A percentile compares a stretch with the other conserved stretches of the same genome.
Conservation (phyloP, 495 filamentous ascomycete species). For the Platismatia glauca region DNA sequence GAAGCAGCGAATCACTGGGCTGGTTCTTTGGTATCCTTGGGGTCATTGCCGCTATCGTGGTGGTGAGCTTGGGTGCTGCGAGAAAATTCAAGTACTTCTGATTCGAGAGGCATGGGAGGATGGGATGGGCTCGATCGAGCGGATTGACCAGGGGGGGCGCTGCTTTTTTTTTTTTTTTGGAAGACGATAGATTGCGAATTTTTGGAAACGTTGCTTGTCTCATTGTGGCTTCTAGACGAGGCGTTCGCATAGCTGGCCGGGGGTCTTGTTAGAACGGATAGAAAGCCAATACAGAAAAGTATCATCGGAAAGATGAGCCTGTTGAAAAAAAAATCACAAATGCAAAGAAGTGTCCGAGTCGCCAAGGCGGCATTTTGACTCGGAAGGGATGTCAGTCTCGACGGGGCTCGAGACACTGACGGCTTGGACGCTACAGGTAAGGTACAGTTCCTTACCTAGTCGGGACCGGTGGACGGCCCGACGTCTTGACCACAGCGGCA, state of each 20-base stretch:
- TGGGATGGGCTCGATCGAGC: not conserved
- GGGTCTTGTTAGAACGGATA: not conserved
- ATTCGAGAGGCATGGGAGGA: not conserved
- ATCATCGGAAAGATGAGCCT: too few relatives aligned
- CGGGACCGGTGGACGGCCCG: too few relatives aligned
- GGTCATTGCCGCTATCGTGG: constrained; percentile 50
- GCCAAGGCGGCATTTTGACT: too few relatives aligned
- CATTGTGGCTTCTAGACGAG: not conserved
- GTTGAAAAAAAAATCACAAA: too few relatives aligned
- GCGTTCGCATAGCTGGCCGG: not conserved
- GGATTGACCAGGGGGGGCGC: not conserved
- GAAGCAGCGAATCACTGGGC: constrained; percentile 40
- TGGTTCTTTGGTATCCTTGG: constrained; percentile 82
- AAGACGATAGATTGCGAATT: not conserved
- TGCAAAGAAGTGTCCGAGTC: too few relatives aligned
- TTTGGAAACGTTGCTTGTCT: not conserved
- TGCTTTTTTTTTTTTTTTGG: not conserved
- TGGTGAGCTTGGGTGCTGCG: constrained; percentile 42
- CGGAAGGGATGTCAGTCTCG: too few relatives aligned
- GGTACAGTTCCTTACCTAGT: too few relatives aligned
- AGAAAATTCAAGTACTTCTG: constrained; percentile 40
- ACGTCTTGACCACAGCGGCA: too few relatives aligned
- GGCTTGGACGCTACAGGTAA: too few relatives aligned
- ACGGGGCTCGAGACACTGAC: too few relatives aligned
- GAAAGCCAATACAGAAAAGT: too few relatives aligned